phyloP scores from a whole-genome alignment of 441 rosid genomes.

The Erysimum cheiri region DNA sequence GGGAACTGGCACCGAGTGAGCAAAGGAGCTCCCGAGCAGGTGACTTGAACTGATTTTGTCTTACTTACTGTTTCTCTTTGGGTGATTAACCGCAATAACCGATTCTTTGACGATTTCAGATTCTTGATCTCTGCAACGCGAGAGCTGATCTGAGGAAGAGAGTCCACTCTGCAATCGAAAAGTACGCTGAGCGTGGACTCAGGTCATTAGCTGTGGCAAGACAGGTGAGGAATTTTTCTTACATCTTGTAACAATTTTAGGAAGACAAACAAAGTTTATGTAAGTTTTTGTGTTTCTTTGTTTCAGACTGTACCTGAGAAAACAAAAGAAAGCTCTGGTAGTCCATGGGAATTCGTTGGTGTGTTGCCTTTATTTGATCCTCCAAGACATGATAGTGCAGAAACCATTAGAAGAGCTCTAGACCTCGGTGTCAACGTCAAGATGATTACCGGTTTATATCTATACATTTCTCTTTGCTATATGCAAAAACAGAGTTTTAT shows the following conservation, averaged over 20 bases:
- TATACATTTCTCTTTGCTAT: conserved; percentile 1
- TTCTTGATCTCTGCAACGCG: conserved; percentile 69
- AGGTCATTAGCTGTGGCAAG: conserved; percentile 75
- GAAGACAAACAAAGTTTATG: neutral
- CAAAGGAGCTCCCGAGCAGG: conserved; percentile 99
- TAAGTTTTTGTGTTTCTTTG: neutral
- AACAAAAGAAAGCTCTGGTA: conserved; percentile 66
- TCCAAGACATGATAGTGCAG: conserved; percentile 95
- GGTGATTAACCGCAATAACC: neutral
- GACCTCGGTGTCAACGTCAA: conserved; percentile 95
- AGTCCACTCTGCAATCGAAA: conserved; percentile 62
- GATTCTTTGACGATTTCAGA: conserved; percentile 48
- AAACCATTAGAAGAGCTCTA: conserved; percentile 89
- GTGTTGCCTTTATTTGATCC: conserved; percentile 77
- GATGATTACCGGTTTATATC: conserved; percentile 84
- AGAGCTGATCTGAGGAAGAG: conserved; percentile 74
- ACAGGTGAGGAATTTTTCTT: conserved; percentile 50
- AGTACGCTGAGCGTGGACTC: conserved; percentile 88
- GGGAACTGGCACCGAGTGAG: conserved; percentile 93
- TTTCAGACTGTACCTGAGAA: conserved; percentile 65
- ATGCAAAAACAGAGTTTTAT: conserved; percentile 3
- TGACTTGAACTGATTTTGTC: conserved; percentile 24
- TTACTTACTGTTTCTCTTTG: neutral
- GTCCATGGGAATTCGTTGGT: conserved; percentile 79
- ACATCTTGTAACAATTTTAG: neutral